A percentile compares a stretch with the other conserved stretches of the same genome.
These are phyloP conservation scores for Colletotrichum scovillei DNA, from an alignment of 2,329 filamentous ascomycete species.

Conservation along the genomic window DNA sequence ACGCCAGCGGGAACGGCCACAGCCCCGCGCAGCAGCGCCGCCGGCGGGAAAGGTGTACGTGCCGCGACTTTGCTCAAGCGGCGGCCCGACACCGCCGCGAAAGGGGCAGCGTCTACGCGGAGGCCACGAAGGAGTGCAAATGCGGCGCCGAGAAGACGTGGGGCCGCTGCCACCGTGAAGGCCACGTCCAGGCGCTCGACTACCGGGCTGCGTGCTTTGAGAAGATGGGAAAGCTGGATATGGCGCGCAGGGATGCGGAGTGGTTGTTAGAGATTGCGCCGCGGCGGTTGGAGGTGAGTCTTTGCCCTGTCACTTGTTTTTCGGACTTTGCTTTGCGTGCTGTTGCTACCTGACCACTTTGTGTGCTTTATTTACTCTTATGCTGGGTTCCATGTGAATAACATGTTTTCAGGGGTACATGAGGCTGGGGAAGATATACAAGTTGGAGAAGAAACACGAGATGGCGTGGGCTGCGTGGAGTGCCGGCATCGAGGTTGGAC, in stretches of 20 bases:
- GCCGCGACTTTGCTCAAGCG: conserved; percentile 48
- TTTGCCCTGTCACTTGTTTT: neutral
- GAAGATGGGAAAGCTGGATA: conserved; percentile 48
- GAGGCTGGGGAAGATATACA: conserved; percentile 52
- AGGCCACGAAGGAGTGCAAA: conserved; percentile 53
- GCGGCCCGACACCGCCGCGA: conserved; percentile 45
- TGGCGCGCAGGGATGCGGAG: conserved; percentile 53
- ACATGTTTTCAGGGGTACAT: conserved; percentile 51
- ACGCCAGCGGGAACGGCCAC: neutral
- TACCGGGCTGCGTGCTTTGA: conserved; percentile 53
- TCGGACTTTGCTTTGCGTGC: neutral
- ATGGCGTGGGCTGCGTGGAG: conserved; percentile 54
- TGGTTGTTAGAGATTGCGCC: conserved; percentile 57
- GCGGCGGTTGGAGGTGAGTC: conserved; percentile 50
- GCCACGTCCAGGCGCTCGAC: conserved; percentile 54
- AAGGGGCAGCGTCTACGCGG: conserved; percentile 52
- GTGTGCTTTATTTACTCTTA: neutral
- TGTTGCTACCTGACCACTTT: neutral
- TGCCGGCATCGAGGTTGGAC: conserved; percentile 50
- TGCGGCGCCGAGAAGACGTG: conserved; percentile 51
- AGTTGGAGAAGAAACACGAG: conserved; percentile 49
- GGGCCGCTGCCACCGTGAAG: conserved; percentile 50
- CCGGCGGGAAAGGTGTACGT: conserved; percentile 50
- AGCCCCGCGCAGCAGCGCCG: conserved; percentile 38
- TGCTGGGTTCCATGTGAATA: neutral